phyloP scores from a whole-genome alignment of 148 eudicot species.

The Polygonum aviculare region DNA sequence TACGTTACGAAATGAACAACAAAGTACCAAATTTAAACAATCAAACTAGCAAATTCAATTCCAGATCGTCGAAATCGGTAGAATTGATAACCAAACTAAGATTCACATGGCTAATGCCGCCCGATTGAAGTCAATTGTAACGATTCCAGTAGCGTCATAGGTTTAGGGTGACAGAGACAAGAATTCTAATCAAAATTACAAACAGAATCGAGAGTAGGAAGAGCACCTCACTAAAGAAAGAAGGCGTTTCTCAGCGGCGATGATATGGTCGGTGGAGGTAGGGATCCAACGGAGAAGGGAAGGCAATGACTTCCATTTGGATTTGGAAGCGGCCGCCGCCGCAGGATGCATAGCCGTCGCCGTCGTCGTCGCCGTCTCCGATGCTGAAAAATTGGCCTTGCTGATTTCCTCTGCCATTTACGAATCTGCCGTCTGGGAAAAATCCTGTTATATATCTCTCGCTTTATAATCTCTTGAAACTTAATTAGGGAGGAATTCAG shows the following conservation, averaged over 20 bases:
- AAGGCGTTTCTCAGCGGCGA: conserved; percentile 82
- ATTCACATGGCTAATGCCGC: not conserved
- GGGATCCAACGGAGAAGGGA: conserved; percentile 71
- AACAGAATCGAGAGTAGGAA: not conserved
- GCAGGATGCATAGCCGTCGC: conserved; percentile 6
- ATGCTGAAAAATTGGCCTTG: conserved; percentile 15
- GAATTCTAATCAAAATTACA: not conserved
- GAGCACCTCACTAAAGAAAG: conserved; percentile 73
- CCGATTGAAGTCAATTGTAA: conserved; percentile 3
- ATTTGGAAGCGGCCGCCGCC: conserved; percentile 14
- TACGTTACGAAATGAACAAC: not conserved
- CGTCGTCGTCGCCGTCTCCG: conserved; percentile 23
- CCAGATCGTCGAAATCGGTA: not conserved
- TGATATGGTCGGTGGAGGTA: conserved; percentile 69
- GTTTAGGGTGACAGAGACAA: not conserved
- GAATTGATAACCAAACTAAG: not conserved
- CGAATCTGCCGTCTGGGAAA: not conserved
- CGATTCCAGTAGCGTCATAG: not conserved
- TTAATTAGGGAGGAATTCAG: conserved; percentile 1
- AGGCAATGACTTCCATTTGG: conserved; percentile 43
- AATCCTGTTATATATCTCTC: not conserved
- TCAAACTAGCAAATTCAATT: not conserved
- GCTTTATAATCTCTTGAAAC: not conserved
- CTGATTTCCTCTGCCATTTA: conserved; percentile 52
- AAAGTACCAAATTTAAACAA: not conserved